A percentile compares a stretch with the other conserved stretches of the same genome.
phyloP scores from a whole-genome alignment of 2,329 filamentous ascomycete species.

The Fusarium incarnatum region DNA sequence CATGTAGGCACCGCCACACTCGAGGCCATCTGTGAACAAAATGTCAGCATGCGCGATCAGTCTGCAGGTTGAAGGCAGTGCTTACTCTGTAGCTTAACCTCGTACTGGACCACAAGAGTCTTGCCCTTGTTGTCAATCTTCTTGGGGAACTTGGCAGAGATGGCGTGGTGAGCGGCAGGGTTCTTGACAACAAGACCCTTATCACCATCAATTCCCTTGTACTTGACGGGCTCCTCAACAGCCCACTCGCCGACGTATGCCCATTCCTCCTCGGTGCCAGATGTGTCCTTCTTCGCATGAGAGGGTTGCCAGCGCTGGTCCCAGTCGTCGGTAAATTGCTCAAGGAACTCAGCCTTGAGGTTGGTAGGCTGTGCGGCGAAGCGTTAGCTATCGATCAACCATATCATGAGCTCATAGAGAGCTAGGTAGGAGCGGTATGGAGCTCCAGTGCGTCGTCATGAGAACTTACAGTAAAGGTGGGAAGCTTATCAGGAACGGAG shows the following conservation, averaged over 20 bases:
- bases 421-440: not conserved
- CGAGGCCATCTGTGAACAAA: constrained; percentile 78
- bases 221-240: constrained; percentile 91
- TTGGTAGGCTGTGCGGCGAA: constrained; percentile 76
- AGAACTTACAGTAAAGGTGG: constrained; percentile 86
- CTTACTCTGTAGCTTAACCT: constrained; percentile 98
- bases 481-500: constrained; percentile 70
- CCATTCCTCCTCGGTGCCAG: constrained; percentile 88
- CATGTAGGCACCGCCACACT: constrained; percentile 98
- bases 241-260: constrained; percentile 97
- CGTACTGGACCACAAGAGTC: constrained; percentile 96
- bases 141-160: constrained; percentile 98
- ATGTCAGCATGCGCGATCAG: constrained; percentile 46
- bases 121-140: constrained; percentile 98
- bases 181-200: constrained; percentile 99
- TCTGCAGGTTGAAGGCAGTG: not conserved
- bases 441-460: constrained; percentile 3
- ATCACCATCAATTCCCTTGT: constrained; percentile 93
- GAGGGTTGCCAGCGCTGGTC: constrained; percentile 93
- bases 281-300: constrained; percentile 91
- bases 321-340: constrained; percentile 99
- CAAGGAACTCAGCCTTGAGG: constrained; percentile 93
- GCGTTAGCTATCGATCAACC: constrained; percentile 43
- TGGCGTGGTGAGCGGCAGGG: constrained; percentile 96
- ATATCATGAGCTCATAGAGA: not conserved